phyloP scores from a whole-genome alignment of 2,329 filamentous ascomycete species.

The Hymenoscyphus salicellus region DNA sequence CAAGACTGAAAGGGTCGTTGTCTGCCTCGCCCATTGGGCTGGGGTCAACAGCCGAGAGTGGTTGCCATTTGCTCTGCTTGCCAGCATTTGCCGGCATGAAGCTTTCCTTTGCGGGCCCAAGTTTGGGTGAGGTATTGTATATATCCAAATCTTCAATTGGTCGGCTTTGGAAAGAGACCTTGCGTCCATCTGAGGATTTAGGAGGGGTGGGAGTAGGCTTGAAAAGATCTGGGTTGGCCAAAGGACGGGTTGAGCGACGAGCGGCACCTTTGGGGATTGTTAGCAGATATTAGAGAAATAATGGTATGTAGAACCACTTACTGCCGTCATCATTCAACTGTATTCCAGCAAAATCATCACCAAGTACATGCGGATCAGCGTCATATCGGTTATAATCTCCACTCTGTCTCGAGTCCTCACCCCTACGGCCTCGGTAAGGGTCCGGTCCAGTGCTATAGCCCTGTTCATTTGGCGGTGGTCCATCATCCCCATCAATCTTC shows the following conservation, averaged over 20 bases:
- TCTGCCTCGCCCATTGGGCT: constrained; percentile 80
- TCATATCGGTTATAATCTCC: constrained; percentile 91
- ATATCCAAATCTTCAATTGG: constrained; percentile 73
- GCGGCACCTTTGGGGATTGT: constrained; percentile 47
- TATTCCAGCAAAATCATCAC: constrained; percentile 81
- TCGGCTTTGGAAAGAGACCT: constrained; percentile 56
- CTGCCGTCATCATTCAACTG: constrained; percentile 63
- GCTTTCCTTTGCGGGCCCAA: constrained; percentile 49
- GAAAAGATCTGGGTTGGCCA: constrained; percentile 77
- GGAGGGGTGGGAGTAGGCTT: constrained; percentile 54
- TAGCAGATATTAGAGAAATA: constrained; percentile 21
- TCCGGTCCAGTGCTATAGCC: constrained; percentile 27
- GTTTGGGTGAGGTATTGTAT: constrained; percentile 63
- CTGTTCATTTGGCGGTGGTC: constrained; percentile 37
- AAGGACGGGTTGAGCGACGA: constrained; percentile 58
- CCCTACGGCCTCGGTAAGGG: constrained; percentile 46
- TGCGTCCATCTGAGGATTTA: constrained; percentile 45
- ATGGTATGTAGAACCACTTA: constrained; percentile 40
- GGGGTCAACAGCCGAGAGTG: constrained; percentile 79
- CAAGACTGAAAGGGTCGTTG: constrained; percentile 94
- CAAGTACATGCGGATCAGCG: constrained; percentile 84
- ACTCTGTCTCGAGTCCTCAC: constrained; percentile 68
- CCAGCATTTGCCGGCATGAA: constrained; percentile 43
- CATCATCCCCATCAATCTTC: constrained; percentile 84
- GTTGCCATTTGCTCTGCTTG: constrained; percentile 95